phyloP scores from a whole-genome alignment of 805 yeast genomes.

The Cyberlindnera misumaiensis region DNA sequence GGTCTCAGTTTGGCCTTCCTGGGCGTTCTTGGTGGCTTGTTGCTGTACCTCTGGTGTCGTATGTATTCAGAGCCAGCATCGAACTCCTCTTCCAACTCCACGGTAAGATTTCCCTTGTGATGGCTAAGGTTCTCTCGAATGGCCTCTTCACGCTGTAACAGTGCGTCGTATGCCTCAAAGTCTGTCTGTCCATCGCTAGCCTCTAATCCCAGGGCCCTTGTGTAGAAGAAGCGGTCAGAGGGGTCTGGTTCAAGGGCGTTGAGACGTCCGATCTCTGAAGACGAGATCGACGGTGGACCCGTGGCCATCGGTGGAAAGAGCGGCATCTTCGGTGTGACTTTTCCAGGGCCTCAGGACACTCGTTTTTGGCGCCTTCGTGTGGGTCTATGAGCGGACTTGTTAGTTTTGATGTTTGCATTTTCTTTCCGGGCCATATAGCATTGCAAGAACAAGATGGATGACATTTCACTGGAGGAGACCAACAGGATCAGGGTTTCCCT shows the following conservation, averaged over 20 bases:
- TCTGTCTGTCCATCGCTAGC: constrained; percentile 19
- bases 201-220: constrained; percentile 14
- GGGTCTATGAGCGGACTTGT: no score
- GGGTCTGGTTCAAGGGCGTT: constrained; percentile 7
- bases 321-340: no score
- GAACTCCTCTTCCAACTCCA: constrained; percentile 19
- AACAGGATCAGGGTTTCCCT: constrained; percentile 43
- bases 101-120: constrained; percentile 12
- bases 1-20: not conserved
- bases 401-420: no score
- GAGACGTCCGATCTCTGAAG: no score
- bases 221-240: constrained; percentile 25
- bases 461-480: constrained; percentile 42
- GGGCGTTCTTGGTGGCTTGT: not conserved
- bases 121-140: constrained; percentile 1
- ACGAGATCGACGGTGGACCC: no score
- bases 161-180: constrained; percentile 28
- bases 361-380: no score
- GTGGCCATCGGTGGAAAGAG: no score
- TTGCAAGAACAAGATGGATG: no score
- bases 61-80: constrained; percentile 19
- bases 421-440: no score
- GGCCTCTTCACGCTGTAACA: constrained; percentile 25
- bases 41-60: not conserved
- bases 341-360: no score